phyloP scores from a whole-genome alignment of 2,329 filamentous ascomycete genomes.

The Aphanoascus verrucosus region DNA sequence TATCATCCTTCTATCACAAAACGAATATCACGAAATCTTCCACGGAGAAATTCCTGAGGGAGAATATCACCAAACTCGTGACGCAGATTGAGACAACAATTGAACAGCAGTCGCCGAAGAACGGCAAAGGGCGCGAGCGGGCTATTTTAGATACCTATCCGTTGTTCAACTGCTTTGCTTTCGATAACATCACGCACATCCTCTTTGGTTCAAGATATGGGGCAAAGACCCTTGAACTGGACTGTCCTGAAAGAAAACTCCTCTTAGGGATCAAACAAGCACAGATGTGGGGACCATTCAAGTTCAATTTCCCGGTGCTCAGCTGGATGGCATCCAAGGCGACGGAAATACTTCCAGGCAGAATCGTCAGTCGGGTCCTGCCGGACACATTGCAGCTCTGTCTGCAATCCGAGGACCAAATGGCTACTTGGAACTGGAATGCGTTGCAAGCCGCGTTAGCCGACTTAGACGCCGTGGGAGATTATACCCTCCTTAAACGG shows the following conservation, averaged over 20 bases:
- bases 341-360: not conserved
- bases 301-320: constrained; percentile 3
- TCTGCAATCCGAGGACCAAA: constrained; percentile 1
- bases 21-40: not conserved
- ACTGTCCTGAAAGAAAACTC: constrained; percentile 3
- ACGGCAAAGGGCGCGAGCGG: not conserved
- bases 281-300: constrained; percentile 8
- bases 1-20: constrained; percentile 7
- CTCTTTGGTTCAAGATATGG: constrained; percentile 5
- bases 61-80: constrained; percentile 1
- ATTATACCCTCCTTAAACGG: constrained; percentile 1
- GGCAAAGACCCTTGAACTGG: constrained; percentile 1
- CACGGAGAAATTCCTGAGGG: constrained; percentile 1
- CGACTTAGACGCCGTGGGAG: not conserved
- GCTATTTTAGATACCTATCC: constrained; percentile 4
- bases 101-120: not conserved
- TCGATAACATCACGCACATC: constrained; percentile 6
- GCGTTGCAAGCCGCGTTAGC: not conserved
- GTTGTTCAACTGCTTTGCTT: constrained; percentile 4
- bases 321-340: constrained; percentile 1
- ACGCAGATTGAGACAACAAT: not conserved
- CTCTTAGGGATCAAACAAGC: constrained; percentile 6
- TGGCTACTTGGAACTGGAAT: not conserved
- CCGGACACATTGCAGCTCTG: not conserved
- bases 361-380: not conserved